Conservation (phyloP, 2,329 filamentous ascomycete species). For the Aspergillus latus region DNA sequence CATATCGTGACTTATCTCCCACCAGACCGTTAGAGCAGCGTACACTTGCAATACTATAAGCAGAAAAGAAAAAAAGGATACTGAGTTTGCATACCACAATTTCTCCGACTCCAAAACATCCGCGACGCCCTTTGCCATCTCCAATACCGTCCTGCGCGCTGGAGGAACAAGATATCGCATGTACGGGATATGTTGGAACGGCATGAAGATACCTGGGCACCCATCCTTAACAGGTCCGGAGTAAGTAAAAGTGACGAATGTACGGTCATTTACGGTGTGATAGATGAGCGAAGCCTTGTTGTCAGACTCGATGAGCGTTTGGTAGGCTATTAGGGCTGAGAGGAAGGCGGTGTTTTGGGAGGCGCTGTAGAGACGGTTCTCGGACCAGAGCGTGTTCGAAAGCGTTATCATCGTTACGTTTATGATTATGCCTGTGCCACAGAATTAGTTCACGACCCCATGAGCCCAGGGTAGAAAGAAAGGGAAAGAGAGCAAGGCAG, state of each 20-base stretch:
- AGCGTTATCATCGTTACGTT: slow-evolving; percentile 20
- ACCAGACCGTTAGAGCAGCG: background rate
- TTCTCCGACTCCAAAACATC: background rate
- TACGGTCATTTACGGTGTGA: slow-evolving; percentile 10
- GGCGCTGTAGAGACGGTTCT: slow-evolving; percentile 11
- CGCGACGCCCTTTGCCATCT: slow-evolving; percentile 2
- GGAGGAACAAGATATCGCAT: slow-evolving; percentile 7
- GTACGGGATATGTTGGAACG: slow-evolving; percentile 13
- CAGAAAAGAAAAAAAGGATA: too few species aligned
- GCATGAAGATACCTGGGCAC: slow-evolving; percentile 4
- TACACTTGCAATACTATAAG: background rate
- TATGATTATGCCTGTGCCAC: slow-evolving; percentile 17
- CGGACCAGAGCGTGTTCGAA: slow-evolving; percentile 19
- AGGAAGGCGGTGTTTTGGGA: slow-evolving; percentile 6
- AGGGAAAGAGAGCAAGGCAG: background rate
- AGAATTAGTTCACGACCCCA: too few species aligned
- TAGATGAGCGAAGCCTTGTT: slow-evolving; percentile 15
- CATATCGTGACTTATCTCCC: background rate
- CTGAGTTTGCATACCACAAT: background rate
- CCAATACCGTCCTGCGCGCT: slow-evolving; percentile 11
- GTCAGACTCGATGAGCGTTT: slow-evolving; percentile 14
- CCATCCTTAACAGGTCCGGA: slow-evolving; percentile 6
- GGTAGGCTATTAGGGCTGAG: slow-evolving; percentile 16
- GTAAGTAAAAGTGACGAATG: slow-evolving; percentile 13
- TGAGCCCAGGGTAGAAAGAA: too few species aligned